A percentile compares a stretch with the other conserved stretches of the same genome.
These are phyloP conservation scores for Colletotrichum sp. DNA, from an alignment of 2,329 filamentous ascomycete species.

Conservation along the genomic window DNA sequence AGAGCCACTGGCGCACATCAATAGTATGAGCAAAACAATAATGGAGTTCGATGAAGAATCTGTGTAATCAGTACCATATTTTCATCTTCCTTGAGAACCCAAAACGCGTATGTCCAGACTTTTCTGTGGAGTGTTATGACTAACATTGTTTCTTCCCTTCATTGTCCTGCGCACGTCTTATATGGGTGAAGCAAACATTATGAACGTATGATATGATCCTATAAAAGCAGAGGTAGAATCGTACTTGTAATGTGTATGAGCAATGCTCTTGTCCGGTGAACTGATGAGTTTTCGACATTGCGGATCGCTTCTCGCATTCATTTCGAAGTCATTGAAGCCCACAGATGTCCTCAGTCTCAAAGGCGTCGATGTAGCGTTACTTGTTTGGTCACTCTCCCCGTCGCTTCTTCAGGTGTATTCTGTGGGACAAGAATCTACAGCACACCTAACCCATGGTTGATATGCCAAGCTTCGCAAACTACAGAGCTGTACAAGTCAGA, in stretches of 20 bases:
- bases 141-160: neutral
- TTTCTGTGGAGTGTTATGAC: neutral
- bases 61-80: too few relatives aligned
- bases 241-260: neutral
- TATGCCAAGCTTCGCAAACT: neutral
- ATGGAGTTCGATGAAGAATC: too few relatives aligned
- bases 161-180: neutral
- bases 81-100: too few relatives aligned
- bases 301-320: rapidly evolving
- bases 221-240: neutral
- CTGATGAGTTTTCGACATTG: neutral
- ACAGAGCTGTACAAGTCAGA: neutral
- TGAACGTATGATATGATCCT: neutral
- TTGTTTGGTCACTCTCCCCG: neutral
- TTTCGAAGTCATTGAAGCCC: neutral
- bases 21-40: too few relatives aligned
- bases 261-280: rapidly evolving
- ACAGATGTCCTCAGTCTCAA: neutral
- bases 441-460: rapidly evolving
- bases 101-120: too few relatives aligned
- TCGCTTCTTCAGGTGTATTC: neutral
- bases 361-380: rapidly evolving
- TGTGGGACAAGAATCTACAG: neutral
- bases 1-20: too few relatives aligned
- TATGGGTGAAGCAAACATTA: neutral